Conservation (phyloP, 306 rosid species). For the Boehmeria nivea region DNA sequence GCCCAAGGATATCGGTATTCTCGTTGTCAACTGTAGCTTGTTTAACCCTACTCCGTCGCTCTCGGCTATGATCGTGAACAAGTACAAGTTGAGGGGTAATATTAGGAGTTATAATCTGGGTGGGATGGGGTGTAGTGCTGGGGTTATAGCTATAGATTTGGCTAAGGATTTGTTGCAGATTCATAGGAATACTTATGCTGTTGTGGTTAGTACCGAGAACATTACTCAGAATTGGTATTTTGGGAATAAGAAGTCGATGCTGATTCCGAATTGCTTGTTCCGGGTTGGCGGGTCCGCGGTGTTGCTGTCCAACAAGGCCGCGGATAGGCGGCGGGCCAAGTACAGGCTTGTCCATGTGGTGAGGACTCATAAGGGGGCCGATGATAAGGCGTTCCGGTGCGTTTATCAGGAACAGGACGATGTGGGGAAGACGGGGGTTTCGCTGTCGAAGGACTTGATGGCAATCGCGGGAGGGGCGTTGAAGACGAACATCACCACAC, state of each 20-base stretch:
- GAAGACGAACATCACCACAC: constrained; percentile 60
- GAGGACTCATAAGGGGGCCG: constrained; percentile 66
- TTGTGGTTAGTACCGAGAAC: constrained; percentile 70
- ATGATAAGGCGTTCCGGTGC: constrained; percentile 65
- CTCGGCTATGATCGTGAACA: constrained; percentile 70
- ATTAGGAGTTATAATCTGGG: constrained; percentile 70
- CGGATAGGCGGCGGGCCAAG: constrained; percentile 50
- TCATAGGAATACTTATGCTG: constrained; percentile 65
- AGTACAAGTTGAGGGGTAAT: constrained; percentile 60
- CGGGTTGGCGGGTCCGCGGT: constrained; percentile 59
- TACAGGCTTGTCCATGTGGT: constrained; percentile 61
- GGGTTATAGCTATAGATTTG: constrained; percentile 67
- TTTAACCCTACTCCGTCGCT: constrained; percentile 69
- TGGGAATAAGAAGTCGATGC: constrained; percentile 70
- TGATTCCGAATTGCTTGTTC: constrained; percentile 71
- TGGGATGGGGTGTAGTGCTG: constrained; percentile 83
- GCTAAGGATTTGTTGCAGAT: constrained; percentile 61
- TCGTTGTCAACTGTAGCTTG: constrained; percentile 63
- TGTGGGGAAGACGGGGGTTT: constrained; percentile 65
- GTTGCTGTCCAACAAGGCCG: constrained; percentile 47
- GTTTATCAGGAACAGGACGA: constrained; percentile 72
- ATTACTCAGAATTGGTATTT: constrained; percentile 74
- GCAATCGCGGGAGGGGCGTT: constrained; percentile 76
- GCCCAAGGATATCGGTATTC: constrained; percentile 59
- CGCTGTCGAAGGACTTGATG: constrained; percentile 70